These are phyloP conservation scores for Citrus australasica DNA, from an alignment of 345 rosid genomes.

Conservation along the genomic window DNA sequence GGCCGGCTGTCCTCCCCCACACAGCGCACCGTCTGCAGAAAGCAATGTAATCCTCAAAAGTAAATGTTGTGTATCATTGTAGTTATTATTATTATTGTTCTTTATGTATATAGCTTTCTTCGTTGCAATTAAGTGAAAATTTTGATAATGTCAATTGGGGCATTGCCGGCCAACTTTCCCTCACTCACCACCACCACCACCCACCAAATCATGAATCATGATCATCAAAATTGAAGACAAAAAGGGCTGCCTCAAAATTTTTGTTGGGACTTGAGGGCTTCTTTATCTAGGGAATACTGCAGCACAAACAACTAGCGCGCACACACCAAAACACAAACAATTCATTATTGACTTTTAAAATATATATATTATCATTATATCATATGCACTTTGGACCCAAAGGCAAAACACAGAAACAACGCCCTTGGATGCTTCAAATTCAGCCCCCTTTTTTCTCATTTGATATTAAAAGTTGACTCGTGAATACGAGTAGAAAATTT, in stretches of 20 bases:
- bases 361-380: not conserved
- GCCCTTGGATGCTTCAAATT: constrained; percentile 27
- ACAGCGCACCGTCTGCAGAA: constrained; percentile 28
- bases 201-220: constrained; percentile 17
- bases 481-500: not conserved
- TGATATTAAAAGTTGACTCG: constrained; percentile 6
- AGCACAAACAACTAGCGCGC: constrained; percentile 8
- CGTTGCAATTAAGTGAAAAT: constrained; percentile 32
- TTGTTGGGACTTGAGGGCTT: constrained; percentile 30
- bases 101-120: constrained; percentile 33
- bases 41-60: constrained; percentile 15
- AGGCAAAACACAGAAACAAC: not conserved
- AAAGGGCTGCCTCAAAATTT: constrained; percentile 12
- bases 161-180: constrained; percentile 9
- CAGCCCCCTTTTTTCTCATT: not conserved
- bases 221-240: constrained; percentile 12
- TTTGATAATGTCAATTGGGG: constrained; percentile 14
- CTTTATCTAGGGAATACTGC: constrained; percentile 22
- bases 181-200: not conserved
- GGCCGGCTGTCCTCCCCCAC: constrained; percentile 10
- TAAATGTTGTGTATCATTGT: not conserved
- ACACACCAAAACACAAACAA: constrained; percentile 13
- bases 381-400: not conserved
- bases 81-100: not conserved
- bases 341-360: not conserved